Base-by-base conservation (phyloP, 768 basidiomycete species). In the Calocybe indica region DNA sequence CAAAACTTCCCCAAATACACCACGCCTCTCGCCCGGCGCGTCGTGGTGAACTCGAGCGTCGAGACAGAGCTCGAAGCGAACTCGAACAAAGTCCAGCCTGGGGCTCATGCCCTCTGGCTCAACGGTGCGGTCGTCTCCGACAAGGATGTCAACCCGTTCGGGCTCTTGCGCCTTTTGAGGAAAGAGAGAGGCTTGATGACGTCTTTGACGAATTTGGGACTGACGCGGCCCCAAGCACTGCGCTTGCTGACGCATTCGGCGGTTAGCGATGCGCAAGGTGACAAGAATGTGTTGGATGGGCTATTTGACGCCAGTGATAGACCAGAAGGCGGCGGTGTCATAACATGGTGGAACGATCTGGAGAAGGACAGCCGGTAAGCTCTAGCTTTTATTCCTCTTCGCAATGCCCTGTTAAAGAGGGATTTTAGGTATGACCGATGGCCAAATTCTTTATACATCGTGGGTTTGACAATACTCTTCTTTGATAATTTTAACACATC, bases 251-350 rank as follows among this genome's bases (percentile, higher is more conserved):
- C 86, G 0, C 81, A 92, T 61, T 69, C 77, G 0, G 68, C 67
- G 7, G 71, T 93, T 43, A 74, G 74, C 1, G 60, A 63, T 1
- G 65, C 78, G 1, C 77, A 82, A 49, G 67, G 68, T n/a, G 74
- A 70, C 35, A 67, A 64, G 10, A 75, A 66, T 13, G 69, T 73
- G 5, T 55, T 80, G 44, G 85, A 88, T 46, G 89, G 85, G 1
- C 54, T 96, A n/a, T 85, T 95, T 48, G 96, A 98, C 63, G 86
- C 92, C 1, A 92, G 88, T 49, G 95, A 99, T 64, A 71, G 89
- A 12, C 57, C 60, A 3, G 96, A 99, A 61, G 90, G 78, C 1
- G 91, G 85, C 0, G 73, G 67, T 33, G 73, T 87, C 3, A 75
- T 94, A 35, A 59, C 83, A 1, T 98, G 89, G 80, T 88, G 86